Conservation (phyloP, 768 basidiomycete genomes). For the Leccinum imitatum region DNA sequence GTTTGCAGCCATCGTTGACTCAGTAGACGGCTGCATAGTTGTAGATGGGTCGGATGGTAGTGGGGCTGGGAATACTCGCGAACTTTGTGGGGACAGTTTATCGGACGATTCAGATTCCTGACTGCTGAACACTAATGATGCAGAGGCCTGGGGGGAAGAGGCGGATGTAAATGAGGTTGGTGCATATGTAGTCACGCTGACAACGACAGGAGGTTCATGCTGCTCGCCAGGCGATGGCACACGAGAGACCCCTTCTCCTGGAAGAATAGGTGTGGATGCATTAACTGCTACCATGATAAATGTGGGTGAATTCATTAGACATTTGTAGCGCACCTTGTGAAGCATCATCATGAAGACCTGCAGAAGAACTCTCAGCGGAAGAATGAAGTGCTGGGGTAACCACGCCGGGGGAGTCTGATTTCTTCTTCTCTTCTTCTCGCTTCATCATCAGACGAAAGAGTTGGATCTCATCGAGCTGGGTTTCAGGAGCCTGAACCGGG, state of each 20-base stretch:
- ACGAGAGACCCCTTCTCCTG: constrained; percentile 14
- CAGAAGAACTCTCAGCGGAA: constrained; percentile 15
- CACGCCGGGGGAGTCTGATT: constrained; percentile 25
- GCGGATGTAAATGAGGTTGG: constrained; percentile 11
- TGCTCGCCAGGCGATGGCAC: constrained; percentile 18
- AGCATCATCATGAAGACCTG: constrained; percentile 8
- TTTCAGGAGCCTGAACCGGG: constrained; percentile 25
- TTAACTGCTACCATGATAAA: constrained; percentile 18
- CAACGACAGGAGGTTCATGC: constrained; percentile 2
- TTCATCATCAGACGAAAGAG: constrained; percentile 84
- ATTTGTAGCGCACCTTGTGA: constrained; percentile 21
- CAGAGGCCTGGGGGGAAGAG: constrained; percentile 14
- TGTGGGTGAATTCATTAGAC: neutral
- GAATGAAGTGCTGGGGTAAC: neutral
- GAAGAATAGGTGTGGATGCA: constrained; percentile 1
- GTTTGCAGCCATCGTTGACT: constrained; percentile 43
- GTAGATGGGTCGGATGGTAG: constrained; percentile 22
- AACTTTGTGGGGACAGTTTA: constrained; percentile 27
- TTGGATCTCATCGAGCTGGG: constrained; percentile 76
- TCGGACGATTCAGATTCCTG: constrained; percentile 23
- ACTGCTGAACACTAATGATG: neutral
- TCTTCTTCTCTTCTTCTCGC: constrained; percentile 59
- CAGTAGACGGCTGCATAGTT: constrained; percentile 27
- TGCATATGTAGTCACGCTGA: constrained; percentile 3
- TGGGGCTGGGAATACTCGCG: constrained; percentile 39